A percentile compares a stretch with the other conserved stretches of the same genome.
phyloP scores from a whole-genome alignment of 2,329 filamentous ascomycete species.

The Neoarthrinium moseri region DNA sequence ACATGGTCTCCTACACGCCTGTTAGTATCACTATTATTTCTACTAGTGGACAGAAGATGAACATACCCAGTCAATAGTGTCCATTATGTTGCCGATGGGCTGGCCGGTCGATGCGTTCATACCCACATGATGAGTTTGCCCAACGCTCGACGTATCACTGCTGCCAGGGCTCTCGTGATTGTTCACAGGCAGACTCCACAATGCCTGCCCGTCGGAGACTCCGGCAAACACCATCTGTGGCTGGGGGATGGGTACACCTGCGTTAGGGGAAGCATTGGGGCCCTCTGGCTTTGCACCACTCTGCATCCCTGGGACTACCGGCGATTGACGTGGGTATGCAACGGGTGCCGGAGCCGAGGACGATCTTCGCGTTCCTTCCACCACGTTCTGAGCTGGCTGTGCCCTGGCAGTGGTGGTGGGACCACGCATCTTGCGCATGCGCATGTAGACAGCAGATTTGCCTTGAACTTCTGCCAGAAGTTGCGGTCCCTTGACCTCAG shows the following conservation, averaged over 20 bases:
- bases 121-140: constrained; percentile 8
- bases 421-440: constrained; percentile 56
- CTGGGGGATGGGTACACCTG: constrained; percentile 8
- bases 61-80: constrained; percentile 67
- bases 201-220: constrained; percentile 45
- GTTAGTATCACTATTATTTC: background rate
- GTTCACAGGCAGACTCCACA: constrained; percentile 42
- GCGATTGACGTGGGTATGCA: constrained; percentile 6
- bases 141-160: constrained; percentile 38
- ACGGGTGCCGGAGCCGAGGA: constrained; percentile 10
- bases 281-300: background rate
- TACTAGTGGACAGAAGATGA: background rate
- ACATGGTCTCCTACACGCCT: constrained; percentile 31
- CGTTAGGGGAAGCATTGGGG: background rate
- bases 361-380: constrained; percentile 21
- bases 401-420: constrained; percentile 44
- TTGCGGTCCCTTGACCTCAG: constrained; percentile 56
- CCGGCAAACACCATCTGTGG: constrained; percentile 42
- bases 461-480: constrained; percentile 63
- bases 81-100: constrained; percentile 33
- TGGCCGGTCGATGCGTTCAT: background rate
- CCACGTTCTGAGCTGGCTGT: constrained; percentile 32
- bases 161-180: constrained; percentile 40
- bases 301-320: constrained; percentile 4
- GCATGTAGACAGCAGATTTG: constrained; percentile 59